phyloP scores from a whole-genome alignment of 2,329 filamentous ascomycete genomes.

The Thermothelomyces thermophilus region DNA sequence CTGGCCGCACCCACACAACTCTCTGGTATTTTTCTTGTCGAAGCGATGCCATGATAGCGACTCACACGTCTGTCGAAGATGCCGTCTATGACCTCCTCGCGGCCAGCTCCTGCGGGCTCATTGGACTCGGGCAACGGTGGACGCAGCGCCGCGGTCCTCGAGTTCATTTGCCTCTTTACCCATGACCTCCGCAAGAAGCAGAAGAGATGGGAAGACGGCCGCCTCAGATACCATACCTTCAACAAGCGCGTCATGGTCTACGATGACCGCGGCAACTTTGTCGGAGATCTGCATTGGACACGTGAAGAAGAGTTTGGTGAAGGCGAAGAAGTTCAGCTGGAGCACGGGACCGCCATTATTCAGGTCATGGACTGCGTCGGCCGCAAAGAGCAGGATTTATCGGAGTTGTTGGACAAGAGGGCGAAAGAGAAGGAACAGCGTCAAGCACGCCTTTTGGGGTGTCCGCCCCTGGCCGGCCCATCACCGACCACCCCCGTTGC shows the following conservation, averaged over 20 bases:
- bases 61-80: slow-evolving; percentile 10
- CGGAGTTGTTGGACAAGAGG: slow-evolving; percentile 65
- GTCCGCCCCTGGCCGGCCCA: slow-evolving; percentile 24
- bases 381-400: slow-evolving; percentile 68
- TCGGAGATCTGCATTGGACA: slow-evolving; percentile 81
- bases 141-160: slow-evolving; percentile 67
- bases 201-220: slow-evolving; percentile 91
- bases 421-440: slow-evolving; percentile 49
- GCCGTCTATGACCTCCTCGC: slow-evolving; percentile 19
- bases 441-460: slow-evolving; percentile 39
- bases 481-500: slow-evolving; percentile 10
- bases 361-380: slow-evolving; percentile 74
- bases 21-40: not conserved
- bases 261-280: slow-evolving; percentile 69
- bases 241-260: slow-evolving; percentile 90
- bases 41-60: slow-evolving; percentile 1
- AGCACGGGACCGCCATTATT: slow-evolving; percentile 68
- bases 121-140: slow-evolving; percentile 33
- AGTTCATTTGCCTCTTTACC: slow-evolving; percentile 82
- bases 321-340: slow-evolving; percentile 75
- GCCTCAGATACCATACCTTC: slow-evolving; percentile 81
- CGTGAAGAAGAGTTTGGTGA: slow-evolving; percentile 62
- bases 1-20: not conserved
- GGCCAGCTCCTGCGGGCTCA: slow-evolving; percentile 6
- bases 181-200: slow-evolving; percentile 79